Percentiles rank a stretch among this genome's conserved stretches.
Conservation (phyloP, 805 yeast species). For the Myxozyma mucilagina region DNA sequence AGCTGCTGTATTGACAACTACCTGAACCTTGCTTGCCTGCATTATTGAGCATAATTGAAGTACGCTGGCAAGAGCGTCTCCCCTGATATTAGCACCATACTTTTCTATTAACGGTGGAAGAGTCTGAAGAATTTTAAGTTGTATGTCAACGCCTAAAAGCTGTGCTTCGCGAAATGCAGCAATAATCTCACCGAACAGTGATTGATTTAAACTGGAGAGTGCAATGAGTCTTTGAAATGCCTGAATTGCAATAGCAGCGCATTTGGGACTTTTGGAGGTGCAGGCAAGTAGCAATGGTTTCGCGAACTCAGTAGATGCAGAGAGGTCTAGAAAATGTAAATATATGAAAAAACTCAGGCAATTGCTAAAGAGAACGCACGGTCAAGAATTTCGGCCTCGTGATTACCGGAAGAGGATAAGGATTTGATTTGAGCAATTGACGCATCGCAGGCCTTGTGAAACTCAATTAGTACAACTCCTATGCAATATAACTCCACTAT, state of each 20-base stretch:
- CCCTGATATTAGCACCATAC: slow-evolving; percentile 58
- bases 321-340: slow-evolving; percentile 37
- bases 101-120: slow-evolving; percentile 72
- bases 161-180: slow-evolving; percentile 73
- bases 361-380: slow-evolving; percentile 26
- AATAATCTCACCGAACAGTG: slow-evolving; percentile 53
- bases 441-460: slow-evolving; percentile 37
- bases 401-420: slow-evolving; percentile 22
- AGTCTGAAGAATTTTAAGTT: slow-evolving; percentile 79
- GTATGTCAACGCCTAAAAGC: slow-evolving; percentile 75
- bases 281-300: slow-evolving; percentile 74
- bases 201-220: slow-evolving; percentile 54
- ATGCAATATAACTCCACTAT: slow-evolving; percentile 28
- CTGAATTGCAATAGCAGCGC: slow-evolving; percentile 70
- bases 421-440: slow-evolving; percentile 25
- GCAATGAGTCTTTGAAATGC: slow-evolving; percentile 63
- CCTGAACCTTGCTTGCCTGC: slow-evolving; percentile 67
- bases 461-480: background rate
- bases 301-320: slow-evolving; percentile 55
- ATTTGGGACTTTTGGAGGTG: slow-evolving; percentile 70
- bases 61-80: slow-evolving; percentile 56
- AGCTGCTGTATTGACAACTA: slow-evolving; percentile 85
- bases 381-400: slow-evolving; percentile 33
- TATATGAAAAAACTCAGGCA: background rate
- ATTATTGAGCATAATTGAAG: slow-evolving; percentile 70